Conservation (phyloP, 768 basidiomycete species). For the Leccinum disarticulatum region DNA sequence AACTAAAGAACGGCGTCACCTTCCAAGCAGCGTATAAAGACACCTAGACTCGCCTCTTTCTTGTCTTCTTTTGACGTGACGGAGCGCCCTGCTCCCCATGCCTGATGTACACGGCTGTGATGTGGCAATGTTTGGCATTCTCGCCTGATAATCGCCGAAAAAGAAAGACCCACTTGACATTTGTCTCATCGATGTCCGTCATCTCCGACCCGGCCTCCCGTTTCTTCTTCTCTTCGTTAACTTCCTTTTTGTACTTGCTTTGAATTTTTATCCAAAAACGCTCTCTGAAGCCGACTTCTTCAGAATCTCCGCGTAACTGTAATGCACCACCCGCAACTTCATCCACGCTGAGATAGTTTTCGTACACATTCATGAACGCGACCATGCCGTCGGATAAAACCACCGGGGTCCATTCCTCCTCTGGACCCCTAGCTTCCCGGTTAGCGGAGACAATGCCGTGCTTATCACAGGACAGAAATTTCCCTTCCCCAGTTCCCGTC, state of each 20-base stretch:
- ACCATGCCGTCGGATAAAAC: slow-evolving; percentile 83
- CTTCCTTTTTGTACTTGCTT: slow-evolving; percentile 84
- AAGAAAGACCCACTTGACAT: slow-evolving; percentile 60
- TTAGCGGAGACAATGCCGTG: slow-evolving; percentile 83
- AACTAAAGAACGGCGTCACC: slow-evolving; percentile 45
- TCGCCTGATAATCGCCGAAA: slow-evolving; percentile 2
- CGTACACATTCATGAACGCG: slow-evolving; percentile 85
- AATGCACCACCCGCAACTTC: slow-evolving; percentile 83
- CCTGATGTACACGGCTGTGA: slow-evolving; percentile 66
- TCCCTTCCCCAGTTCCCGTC: slow-evolving; percentile 84
- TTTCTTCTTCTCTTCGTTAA: slow-evolving; percentile 71
- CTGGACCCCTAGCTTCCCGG: slow-evolving; percentile 86
- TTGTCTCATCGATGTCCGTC: slow-evolving; percentile 65
- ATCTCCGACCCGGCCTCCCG: slow-evolving; percentile 55
- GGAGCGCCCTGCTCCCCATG: slow-evolving; percentile 81
- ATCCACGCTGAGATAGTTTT: slow-evolving; percentile 83
- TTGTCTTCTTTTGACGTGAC: slow-evolving; percentile 71
- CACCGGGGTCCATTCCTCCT: slow-evolving; percentile 92
- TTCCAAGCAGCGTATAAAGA: slow-evolving; percentile 4
- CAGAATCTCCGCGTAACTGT: slow-evolving; percentile 79
- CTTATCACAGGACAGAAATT: slow-evolving; percentile 86
- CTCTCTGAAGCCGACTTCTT: slow-evolving; percentile 82
- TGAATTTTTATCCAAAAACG: slow-evolving; percentile 90
- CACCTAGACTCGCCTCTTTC: slow-evolving; percentile 54
- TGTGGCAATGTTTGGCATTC: slow-evolving; percentile 4